Evolutionary conservation across 2,329 filamentous ascomycete species (phyloP).

Genomic region (Phymatotrichopsis omnivora): DNA sequence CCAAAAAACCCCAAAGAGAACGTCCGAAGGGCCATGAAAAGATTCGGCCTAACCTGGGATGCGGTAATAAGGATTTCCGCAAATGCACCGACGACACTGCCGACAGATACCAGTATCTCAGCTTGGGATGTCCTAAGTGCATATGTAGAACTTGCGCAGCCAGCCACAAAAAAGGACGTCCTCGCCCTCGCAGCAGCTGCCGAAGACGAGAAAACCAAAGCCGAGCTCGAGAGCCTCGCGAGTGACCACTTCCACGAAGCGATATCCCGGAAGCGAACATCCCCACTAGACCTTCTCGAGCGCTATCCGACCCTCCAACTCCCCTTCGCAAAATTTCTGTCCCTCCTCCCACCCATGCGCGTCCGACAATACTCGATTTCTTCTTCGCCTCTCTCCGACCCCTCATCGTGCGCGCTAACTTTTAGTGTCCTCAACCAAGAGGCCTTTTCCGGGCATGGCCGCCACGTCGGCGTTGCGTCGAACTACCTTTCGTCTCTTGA

Average conservation of each 20-base stretch:
- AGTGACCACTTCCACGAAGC: constrained; percentile 42
- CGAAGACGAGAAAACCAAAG: constrained; percentile 42
- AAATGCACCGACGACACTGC: constrained; percentile 45
- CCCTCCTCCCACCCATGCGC: constrained; percentile 66
- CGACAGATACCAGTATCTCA: constrained; percentile 47
- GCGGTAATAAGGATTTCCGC: constrained; percentile 51
- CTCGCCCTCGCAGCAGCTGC: constrained; percentile 43
- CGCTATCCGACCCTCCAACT: constrained; percentile 50
- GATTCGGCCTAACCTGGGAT: constrained; percentile 60
- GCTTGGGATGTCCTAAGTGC: constrained; percentile 55
- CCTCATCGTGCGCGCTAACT: constrained; percentile 51
- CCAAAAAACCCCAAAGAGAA: constrained; percentile 57
- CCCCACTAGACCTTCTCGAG: constrained; percentile 60
- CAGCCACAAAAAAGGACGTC: constrained; percentile 58
- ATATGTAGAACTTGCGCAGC: constrained; percentile 63
- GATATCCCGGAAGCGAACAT: constrained; percentile 48
- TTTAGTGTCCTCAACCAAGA: constrained; percentile 55
- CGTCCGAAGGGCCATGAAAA: constrained; percentile 52
- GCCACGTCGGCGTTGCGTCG: constrained; percentile 51
- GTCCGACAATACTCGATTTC: constrained; percentile 73
- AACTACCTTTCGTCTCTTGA: constrained; percentile 48
- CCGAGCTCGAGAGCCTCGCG: constrained; percentile 41
- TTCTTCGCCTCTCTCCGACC: constrained; percentile 55
- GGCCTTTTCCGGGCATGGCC: constrained; percentile 39
- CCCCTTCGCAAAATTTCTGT: constrained; percentile 56